Base-by-base conservation (phyloP, 2,329 filamentous ascomycete genomes). In the Aspergillus transmontanensis region DNA sequence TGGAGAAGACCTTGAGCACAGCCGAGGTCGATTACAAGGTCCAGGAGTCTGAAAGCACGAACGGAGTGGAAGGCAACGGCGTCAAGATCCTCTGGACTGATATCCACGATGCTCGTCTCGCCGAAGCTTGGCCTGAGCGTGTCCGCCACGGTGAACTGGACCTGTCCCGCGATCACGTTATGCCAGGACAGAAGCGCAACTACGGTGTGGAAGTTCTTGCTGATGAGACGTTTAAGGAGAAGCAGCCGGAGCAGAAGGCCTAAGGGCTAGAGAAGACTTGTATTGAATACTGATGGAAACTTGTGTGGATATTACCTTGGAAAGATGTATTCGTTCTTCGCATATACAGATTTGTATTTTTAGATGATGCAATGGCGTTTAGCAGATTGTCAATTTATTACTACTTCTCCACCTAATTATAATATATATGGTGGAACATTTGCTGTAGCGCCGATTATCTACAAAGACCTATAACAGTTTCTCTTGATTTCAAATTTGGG, bases 41-140 rank as follows among this genome's bases (percentile, higher is more conserved):
- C 48, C 69, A 71, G 53, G 70, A 73, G 28, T 41, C 58, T 7
- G 53, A 65, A n/a, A 66, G 69, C 19, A 67, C 72, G 28, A 70
- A 73, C 46, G 69, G 72, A 2, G 56, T 76, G 58, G 59, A 67
- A n/a, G 65, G 70, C 14, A 66, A 74, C 12, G 64, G 75, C n/a
- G 77, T 83, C 34, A 80, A 80, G 69, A 75, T 83, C 43, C 75
- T 79, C 60, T 83, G 81, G 81, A 76, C 74, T 19, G 79, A 83
- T 69, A 50, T 81, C 36, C 74, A 80, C 57, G 79, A 82, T 70
- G 79, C 80, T 32, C 73, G 75, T 43, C 76, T 71, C 63, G 81
- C 81, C 9, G 68, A 75, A 61, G 60, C 69, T 6, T 83, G 81
- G 81, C 79, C 80, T 12, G 69, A 72, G n/a, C 73, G 68, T 32